Evolutionary conservation across 2,329 filamentous ascomycete species (phyloP), one percentile per base, ranked within the genome.

Genomic region (Macroventuria anomochaeta): DNA sequence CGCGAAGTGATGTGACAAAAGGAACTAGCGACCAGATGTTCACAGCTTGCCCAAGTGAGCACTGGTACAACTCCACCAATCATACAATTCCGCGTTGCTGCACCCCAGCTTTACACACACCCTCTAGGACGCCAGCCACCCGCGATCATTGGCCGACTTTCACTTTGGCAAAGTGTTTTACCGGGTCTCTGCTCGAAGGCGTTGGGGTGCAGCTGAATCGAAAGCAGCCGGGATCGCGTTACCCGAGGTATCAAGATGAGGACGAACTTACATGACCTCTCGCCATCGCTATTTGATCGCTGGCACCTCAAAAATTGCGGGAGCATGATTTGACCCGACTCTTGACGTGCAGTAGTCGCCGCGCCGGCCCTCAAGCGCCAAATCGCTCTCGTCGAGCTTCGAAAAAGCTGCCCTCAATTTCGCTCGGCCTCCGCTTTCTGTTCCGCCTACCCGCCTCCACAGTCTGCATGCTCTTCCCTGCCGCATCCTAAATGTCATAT

Each of bases 101-200:
- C 46, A 55, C 53, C 37, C 53, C 53, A 55, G 46, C 53, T 55
- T 55, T 42, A 33, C 38, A 32, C 36, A 40, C 53, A 46, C 53
- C 46, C 46, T 49, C 36, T 13, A n/a, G 21, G n/a, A 31, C 17
- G 39, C 33, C 51, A 39, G 34, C 48, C 34, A 49, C 25, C 28
- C n/a, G 17, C 28, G 31, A 4, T 4, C n/a, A 54, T 49, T 54
- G 44, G 51, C 34, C 29, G 12, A 23, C 33, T 18, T 5, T 6
- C 13, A n/a, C 20, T 6, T 10, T 49, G 29, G 17, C 18, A 29
- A 46, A 17, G 7, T 36, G 39, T 31, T 49, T 20, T 40, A 20
- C 23, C 34, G 31, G 18, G 17, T 28, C 33, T 42, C 10, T 31
- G 39, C 37, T 25, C 20, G 15, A 15, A 38, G 26, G 23, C 26